A percentile compares a stretch with the other conserved stretches of the same genome.
Conservation (phyloP, 768 basidiomycete species). For the Auricularia sp. region DNA sequence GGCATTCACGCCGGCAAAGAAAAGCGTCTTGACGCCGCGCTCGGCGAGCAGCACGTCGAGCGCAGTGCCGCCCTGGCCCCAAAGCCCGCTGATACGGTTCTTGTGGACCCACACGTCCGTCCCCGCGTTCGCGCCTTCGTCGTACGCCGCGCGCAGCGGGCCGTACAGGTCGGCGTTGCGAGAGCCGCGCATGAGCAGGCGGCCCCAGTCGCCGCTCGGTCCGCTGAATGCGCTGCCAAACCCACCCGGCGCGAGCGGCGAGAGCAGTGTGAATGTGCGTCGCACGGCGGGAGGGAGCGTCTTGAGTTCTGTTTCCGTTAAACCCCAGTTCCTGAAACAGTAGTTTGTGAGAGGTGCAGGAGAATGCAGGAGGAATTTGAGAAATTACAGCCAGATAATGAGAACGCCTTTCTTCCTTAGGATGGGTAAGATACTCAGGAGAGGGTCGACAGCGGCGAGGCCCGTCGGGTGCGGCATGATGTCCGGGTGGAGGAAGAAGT, state of each 20-base stretch:
- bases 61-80: conserved; percentile 48
- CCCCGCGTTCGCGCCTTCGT: conserved; percentile 41
- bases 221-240: conserved; percentile 45
- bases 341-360: not conserved
- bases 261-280: conserved; percentile 37
- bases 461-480: conserved; percentile 46
- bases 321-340: conserved; percentile 51
- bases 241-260: conserved; percentile 21
- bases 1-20: conserved; percentile 58
- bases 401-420: conserved; percentile 42
- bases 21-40: conserved; percentile 49
- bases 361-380: not conserved
- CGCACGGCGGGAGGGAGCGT: conserved; percentile 52
- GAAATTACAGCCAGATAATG: conserved; percentile 53
- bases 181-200: conserved; percentile 47
- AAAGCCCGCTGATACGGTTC: conserved; percentile 52
- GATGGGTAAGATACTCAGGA: conserved; percentile 38
- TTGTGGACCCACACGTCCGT: conserved; percentile 68
- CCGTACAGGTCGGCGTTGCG: conserved; percentile 55
- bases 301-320: conserved; percentile 52
- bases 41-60: conserved; percentile 55
- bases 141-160: conserved; percentile 46
- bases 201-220: conserved; percentile 35
- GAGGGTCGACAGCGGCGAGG: conserved; percentile 45
- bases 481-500: conserved; percentile 59